phyloP scores from a whole-genome alignment of 1,139 yeast species.

The Martiniozyma asiatica region DNA sequence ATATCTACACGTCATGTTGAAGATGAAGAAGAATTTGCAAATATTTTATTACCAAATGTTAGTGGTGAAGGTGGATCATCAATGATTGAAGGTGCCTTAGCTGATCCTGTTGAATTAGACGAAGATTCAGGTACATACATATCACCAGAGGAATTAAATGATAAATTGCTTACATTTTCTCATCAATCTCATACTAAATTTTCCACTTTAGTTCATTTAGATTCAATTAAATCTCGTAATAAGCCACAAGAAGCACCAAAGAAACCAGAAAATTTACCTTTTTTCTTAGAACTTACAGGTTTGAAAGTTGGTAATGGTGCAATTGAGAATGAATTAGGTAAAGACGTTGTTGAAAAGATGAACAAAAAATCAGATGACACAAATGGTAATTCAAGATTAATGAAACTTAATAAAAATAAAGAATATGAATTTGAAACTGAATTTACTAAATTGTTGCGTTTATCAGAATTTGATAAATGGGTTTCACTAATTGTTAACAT shows the following conservation, averaged over 20 bases:
- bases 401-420: conserved; percentile 21
- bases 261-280: conserved; percentile 79
- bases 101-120: conserved; percentile 21
- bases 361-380: conserved; percentile 6
- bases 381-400: conserved; percentile 12
- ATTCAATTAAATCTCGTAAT: conserved; percentile 72
- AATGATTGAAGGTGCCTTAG: conserved; percentile 72
- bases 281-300: conserved; percentile 56
- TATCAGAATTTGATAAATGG: conserved; percentile 40
- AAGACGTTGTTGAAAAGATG: conserved; percentile 28
- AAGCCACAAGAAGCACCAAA: conserved; percentile 85
- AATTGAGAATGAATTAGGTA: conserved; percentile 42
- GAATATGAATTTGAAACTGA: conserved; percentile 50
- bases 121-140: conserved; percentile 29
- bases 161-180: conserved; percentile 59
- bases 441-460: conserved; percentile 56
- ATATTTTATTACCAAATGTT: conserved; percentile 57
- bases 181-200: conserved; percentile 68
- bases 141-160: conserved; percentile 55
- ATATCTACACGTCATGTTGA: conserved; percentile 63
- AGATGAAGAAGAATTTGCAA: conserved; percentile 59
- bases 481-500: conserved; percentile 44
- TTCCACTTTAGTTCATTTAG: conserved; percentile 68
- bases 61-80: conserved; percentile 74
- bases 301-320: conserved; percentile 62